Evolutionary conservation across 176 grass and related monocot species (phyloP), one percentile per base, ranked within the genome.

Genomic region (Eremochloa ophiuroides): DNA sequence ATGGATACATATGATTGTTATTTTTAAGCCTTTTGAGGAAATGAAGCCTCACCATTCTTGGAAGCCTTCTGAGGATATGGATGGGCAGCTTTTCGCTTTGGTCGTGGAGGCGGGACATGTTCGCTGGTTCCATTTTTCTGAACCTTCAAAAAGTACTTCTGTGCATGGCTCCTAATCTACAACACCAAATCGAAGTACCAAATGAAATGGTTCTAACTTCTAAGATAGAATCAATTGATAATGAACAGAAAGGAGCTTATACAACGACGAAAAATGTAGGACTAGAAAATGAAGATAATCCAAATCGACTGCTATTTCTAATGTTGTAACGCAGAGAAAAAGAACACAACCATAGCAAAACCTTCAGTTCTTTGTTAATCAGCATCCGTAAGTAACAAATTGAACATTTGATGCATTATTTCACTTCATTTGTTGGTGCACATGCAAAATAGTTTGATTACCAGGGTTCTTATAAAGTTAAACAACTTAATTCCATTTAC

Each of bases 61-160:
- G 91, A 90, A 27, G 96, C 88, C 76, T 99, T 99, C 64, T 99
- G 96, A 66, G 96, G 96, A 85, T 99, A 99, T 46, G 96, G 96
- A 90, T 93, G 96, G 60, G 89, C 91, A 43, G 96, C 93, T 99
- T 99, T 99, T 64, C 96, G 93, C 85, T 99, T 99, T 59, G 96
- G 96, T 55, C 96, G 87, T 10, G 96, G 96, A 83, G 96, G 96
- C 26, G 96, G 96, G 23, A 99, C 89, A 88, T 99, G 96, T 42
- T 93, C 96, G 26, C 84, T 88, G 37, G 96, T 93, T 68, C 96
- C 96, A 86, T 89, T 99, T 84, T 99, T 99, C 85, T 99, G 96
- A 86, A 99, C 96, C 79, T 95, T 99, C 84, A 99, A 47, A 87
- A 99, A 95, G 44, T 99, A 99, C 66, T 99, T 99, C 73, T 99